Evolutionary conservation across 768 basidiomycete species (phyloP), one percentile per base, ranked within the genome.

Genomic region (Phallus indusiatus): DNA sequence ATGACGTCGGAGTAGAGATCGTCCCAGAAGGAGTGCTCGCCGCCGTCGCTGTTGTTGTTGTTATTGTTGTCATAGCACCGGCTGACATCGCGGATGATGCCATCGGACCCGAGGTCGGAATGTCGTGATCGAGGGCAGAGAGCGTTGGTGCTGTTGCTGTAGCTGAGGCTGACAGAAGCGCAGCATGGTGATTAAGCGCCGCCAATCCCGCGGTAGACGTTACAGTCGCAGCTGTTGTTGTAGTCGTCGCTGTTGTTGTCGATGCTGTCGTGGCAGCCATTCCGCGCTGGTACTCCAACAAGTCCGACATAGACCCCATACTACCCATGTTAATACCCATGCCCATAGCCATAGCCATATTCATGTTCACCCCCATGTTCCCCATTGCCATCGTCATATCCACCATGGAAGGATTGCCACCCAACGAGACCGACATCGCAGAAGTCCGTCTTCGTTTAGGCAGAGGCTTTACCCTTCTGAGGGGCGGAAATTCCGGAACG

Each of bases 391-490:
- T 42, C 4, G 42, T 11, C 42, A 42, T 42, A 11, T 42, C 42
- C n/a, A 42, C 42, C 42, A 42, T 42, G 14, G 12, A n/a, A n/a
- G 42, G n/a, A 42, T 12, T n/a, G 42, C 42, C 42, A 42, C n/a
- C 42, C n/a, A 42, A 10, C 12, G 42, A 42, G 5, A 42, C 12
- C n/a, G 42, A 42, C 42, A 42, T 42, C n/a, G n/a, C n/a, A 12
- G 76, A 74, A 22, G 80, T 84, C 61, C 84, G 81, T 62, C 84
- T 78, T 64, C 88, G 81, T 73, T 88, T 89, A 24, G 89, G 88
- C 47, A 89, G 77, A 46, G 89, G 88, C 68, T 88, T 90, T 66
- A 89, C 78, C 62, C 83, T 76, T 64, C 88, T 78, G 55, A 82
- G 72, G 42, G 79, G 70, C 47, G 81, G 80, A 68, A 83, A 80